phyloP scores from a whole-genome alignment of 2,329 filamentous ascomycete genomes.

The Geosmithia putterillii region DNA sequence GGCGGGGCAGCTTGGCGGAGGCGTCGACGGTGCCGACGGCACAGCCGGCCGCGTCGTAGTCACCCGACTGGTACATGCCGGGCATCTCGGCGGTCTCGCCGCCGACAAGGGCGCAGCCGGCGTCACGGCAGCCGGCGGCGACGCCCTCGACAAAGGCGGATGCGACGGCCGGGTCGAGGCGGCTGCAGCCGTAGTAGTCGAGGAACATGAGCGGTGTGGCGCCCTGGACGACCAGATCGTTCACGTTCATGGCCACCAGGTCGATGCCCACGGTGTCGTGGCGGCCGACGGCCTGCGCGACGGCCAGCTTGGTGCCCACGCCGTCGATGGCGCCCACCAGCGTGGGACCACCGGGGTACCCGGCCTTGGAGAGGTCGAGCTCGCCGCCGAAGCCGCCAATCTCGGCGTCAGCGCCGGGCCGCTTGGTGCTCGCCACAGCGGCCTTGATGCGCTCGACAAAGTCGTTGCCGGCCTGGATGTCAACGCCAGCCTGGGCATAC shows the following conservation, averaged over 20 bases:
- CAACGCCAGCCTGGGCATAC: conserved; percentile 87
- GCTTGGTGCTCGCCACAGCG: conserved; percentile 72
- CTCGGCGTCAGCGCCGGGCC: conserved; percentile 79
- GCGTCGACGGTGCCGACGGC: conserved; percentile 73
- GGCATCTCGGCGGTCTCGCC: conserved; percentile 99
- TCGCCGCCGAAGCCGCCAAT: conserved; percentile 89
- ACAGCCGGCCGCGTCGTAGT: conserved; percentile 87
- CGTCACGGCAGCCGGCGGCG: conserved; percentile 71
- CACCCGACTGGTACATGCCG: conserved; percentile 76
- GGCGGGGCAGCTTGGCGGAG: conserved; percentile 62
- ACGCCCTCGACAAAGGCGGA: conserved; percentile 86
- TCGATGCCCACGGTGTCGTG: conserved; percentile 95
- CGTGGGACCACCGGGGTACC: conserved; percentile 63
- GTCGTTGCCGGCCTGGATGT: conserved; percentile 86
- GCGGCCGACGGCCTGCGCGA: conserved; percentile 79
- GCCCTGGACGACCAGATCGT: conserved; percentile 91
- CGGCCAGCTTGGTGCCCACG: conserved; percentile 92
- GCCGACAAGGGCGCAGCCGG: conserved; percentile 84
- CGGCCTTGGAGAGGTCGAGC: conserved; percentile 49
- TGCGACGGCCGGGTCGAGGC: conserved; percentile 65
- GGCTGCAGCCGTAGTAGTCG: conserved; percentile 93
- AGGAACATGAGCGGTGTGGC: conserved; percentile 93
- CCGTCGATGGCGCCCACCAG: conserved; percentile 93
- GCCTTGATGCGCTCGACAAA: conserved; percentile 88
- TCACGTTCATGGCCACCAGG: conserved; percentile 97